Evolutionary conservation across 169 alveolate genomes (phyloP).

Genomic region (Plasmodium ovale): DNA sequence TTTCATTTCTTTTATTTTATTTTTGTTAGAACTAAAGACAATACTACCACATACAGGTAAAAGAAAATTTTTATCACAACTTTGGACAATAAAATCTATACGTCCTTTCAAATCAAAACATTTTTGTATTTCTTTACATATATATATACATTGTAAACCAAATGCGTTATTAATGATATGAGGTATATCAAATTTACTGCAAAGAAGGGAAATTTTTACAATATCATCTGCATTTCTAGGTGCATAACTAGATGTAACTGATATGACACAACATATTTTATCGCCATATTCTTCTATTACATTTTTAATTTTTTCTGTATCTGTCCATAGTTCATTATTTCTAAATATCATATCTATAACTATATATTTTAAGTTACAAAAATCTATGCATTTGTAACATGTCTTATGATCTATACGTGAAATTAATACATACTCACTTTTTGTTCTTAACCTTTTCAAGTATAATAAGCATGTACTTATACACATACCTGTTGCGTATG

Average conservation of each 20-base stretch:
- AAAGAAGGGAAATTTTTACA: conserved; percentile 51
- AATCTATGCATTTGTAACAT: conserved; percentile 57
- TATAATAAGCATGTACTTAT: conserved; percentile 56
- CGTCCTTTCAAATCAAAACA: conserved; percentile 56
- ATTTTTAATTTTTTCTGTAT: conserved; percentile 27
- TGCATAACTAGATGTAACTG: conserved; percentile 71
- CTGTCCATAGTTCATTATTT: conserved; percentile 60
- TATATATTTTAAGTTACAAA: conserved; percentile 49
- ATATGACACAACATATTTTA: conserved; percentile 66
- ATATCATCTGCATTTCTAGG: conserved; percentile 73
- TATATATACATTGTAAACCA: conserved; percentile 66
- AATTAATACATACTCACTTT: conserved; percentile 59
- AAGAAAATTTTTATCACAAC: conserved; percentile 76
- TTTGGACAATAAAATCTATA: conserved; percentile 65
- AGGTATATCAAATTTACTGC: conserved; percentile 46
- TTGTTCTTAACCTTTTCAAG: conserved; percentile 20
- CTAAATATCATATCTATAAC: conserved; percentile 60
- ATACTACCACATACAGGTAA: conserved; percentile 71
- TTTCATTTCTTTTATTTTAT: conserved; percentile 32
- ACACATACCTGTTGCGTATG: conserved; percentile 77
- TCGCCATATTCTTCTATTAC: conserved; percentile 29
- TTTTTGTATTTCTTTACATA: conserved; percentile 67
- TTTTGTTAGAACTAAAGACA: conserved; percentile 29
- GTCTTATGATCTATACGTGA: conserved; percentile 75
- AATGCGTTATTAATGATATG: conserved; percentile 68